Percentiles rank a stretch among this genome's conserved stretches.
phyloP scores from a whole-genome alignment of 192 early-diverging fungal genomes.

The Backusella circina region DNA sequence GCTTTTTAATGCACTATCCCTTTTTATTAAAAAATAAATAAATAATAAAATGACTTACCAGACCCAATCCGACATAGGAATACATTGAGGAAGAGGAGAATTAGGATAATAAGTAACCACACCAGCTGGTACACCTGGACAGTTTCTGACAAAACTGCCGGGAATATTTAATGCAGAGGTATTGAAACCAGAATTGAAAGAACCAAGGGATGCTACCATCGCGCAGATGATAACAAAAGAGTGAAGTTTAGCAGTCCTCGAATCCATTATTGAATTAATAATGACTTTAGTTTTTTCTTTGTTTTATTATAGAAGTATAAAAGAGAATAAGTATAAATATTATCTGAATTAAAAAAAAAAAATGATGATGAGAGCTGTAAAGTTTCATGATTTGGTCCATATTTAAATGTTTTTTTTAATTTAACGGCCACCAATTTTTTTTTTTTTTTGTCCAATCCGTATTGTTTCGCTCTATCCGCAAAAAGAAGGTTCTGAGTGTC shows the following conservation, averaged over 20 bases:
- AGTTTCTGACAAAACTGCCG: constrained; percentile 51
- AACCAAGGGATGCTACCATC: constrained; percentile 19
- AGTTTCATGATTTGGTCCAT: too few species aligned
- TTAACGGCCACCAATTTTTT: too few species aligned
- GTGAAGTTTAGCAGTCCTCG: constrained; percentile 6
- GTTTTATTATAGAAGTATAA: too few species aligned
- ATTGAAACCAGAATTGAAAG: constrained; percentile 32
- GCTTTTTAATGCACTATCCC: not conserved
- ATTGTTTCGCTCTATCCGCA: too few species aligned
- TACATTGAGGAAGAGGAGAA: constrained; percentile 26
- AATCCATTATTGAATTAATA: constrained; percentile 15
- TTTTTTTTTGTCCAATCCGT: too few species aligned
- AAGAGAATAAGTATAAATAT: too few species aligned
- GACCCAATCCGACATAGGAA: constrained; percentile 37
- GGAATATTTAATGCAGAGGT: constrained; percentile 50
- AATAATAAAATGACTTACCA: constrained; percentile 30
- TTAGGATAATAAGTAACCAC: constrained; percentile 25
- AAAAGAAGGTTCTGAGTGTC: too few species aligned
- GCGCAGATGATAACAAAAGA: constrained; percentile 29
- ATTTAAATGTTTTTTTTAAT: too few species aligned
- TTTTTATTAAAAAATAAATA: not conserved
- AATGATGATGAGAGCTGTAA: too few species aligned
- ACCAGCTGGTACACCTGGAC: constrained; percentile 32
- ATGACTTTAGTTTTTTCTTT: too few species aligned
- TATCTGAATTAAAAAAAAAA: too few species aligned